Conservation (phyloP, 768 basidiomycete genomes). For the Sporobolomyces pararoseus region DNA sequence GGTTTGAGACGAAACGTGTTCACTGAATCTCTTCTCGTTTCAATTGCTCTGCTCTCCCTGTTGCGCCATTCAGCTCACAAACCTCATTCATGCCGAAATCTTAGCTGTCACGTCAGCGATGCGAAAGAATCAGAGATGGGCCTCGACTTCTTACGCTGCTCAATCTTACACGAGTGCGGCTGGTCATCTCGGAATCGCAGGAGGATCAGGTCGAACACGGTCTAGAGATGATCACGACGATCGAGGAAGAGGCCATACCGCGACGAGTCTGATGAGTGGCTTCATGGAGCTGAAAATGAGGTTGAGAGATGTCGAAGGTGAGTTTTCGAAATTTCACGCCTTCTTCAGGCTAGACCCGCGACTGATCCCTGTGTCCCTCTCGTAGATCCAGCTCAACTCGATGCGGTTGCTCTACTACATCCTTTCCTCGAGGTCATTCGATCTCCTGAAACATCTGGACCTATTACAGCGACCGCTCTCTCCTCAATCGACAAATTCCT, state of each 20-base stretch:
- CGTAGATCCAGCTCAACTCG: slow-evolving; percentile 37
- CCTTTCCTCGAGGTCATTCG: slow-evolving; percentile 93
- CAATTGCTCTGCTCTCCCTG: not conserved
- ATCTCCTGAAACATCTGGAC: slow-evolving; percentile 89
- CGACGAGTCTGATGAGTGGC: slow-evolving; percentile 64
- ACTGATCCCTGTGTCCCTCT: not conserved
- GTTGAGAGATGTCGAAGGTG: slow-evolving; percentile 62
- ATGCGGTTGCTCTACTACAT: slow-evolving; percentile 57
- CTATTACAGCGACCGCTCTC: slow-evolving; percentile 92
- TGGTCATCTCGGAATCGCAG: slow-evolving; percentile 6
- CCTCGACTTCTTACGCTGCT: slow-evolving; percentile 50
- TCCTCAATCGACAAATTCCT: slow-evolving; percentile 85
- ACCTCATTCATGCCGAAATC: slow-evolving; percentile 78
- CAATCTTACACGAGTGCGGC: slow-evolving; percentile 29
- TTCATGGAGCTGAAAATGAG: slow-evolving; percentile 79
- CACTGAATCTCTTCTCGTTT: not conserved
- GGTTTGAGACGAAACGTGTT: not conserved
- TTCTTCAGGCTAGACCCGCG: not conserved
- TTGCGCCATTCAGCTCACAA: slow-evolving; percentile 35
- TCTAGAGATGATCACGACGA: slow-evolving; percentile 13
- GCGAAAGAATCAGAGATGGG: slow-evolving; percentile 98
- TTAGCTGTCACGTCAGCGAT: slow-evolving; percentile 85
- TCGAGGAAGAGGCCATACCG: slow-evolving; percentile 10
- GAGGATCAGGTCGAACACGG: slow-evolving; percentile 34
- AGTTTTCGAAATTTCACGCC: slow-evolving; percentile 52